Percentiles rank a stretch among this genome's conserved stretches.
Evolutionary conservation across 257 asterid genomes (phyloP).

Genomic region (Forsythia viridissima): DNA sequence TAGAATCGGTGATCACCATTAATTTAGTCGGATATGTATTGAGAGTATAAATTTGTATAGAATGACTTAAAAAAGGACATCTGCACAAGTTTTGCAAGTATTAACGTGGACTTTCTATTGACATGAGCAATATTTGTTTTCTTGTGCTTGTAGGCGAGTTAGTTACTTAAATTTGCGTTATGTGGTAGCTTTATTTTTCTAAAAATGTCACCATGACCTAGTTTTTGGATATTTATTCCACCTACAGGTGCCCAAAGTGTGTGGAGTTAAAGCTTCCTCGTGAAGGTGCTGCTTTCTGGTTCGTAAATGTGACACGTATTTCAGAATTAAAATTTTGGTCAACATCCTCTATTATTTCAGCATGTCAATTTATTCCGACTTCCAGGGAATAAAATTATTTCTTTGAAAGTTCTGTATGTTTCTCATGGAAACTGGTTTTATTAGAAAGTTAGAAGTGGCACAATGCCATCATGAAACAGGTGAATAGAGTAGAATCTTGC

Average conservation of each 20-base stretch:
- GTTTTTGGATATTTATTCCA: conserved; percentile 11
- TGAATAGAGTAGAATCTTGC: not conserved
- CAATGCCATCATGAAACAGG: not conserved
- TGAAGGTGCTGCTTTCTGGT: conserved; percentile 97
- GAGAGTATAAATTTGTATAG: not conserved
- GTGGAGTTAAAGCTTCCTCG: conserved; percentile 92
- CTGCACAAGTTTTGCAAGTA: not conserved
- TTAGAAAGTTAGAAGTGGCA: not conserved
- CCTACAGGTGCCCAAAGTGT: conserved; percentile 89
- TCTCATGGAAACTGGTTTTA: conserved; percentile 3
- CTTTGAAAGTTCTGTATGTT: not conserved
- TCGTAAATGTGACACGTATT: conserved; percentile 38
- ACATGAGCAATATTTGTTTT: not conserved
- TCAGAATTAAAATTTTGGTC: too few relatives aligned
- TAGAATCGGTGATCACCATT: not conserved
- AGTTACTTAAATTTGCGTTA: not conserved
- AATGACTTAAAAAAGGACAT: not conserved
- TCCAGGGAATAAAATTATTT: too few relatives aligned
- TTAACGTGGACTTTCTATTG: not conserved
- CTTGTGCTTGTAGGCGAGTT: not conserved
- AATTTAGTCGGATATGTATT: not conserved
- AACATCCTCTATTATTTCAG: not conserved
- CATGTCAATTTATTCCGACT: too few relatives aligned
- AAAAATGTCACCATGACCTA: not conserved
- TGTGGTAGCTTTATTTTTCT: conserved; percentile 16